phyloP scores from a whole-genome alignment of 805 yeast species.

The Starmerella geochares region DNA sequence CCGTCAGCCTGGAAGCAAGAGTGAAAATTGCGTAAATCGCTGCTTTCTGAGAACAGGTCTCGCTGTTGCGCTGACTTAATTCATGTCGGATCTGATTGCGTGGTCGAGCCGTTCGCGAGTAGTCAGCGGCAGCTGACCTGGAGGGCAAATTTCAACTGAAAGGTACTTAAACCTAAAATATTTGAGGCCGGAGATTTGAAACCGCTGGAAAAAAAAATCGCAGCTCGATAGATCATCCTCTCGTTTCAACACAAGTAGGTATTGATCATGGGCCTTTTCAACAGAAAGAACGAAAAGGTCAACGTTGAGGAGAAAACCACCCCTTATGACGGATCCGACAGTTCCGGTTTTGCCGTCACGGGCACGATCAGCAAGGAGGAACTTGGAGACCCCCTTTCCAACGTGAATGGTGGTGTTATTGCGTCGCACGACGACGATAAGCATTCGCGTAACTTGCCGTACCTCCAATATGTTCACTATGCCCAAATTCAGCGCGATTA shows the following conservation, averaged over 20 bases:
- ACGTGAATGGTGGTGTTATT: conserved; percentile 17
- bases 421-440: conserved; percentile 19
- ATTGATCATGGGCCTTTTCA: neutral
- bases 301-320: neutral
- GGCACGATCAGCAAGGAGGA: conserved; percentile 14
- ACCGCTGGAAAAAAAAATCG: neutral
- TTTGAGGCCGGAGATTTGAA: neutral
- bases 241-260: neutral
- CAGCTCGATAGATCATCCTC: neutral
- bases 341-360: conserved; percentile 3
- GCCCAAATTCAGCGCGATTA: conserved; percentile 24
- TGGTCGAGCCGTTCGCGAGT: neutral
- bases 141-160: neutral
- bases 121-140: neutral
- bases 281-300: neutral
- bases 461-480: conserved; percentile 20
- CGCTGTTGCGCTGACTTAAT: neutral
- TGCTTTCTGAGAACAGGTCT: neutral
- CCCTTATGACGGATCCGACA: conserved; percentile 1
- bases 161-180: neutral
- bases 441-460: conserved; percentile 20
- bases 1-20: no score
- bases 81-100: neutral
- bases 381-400: conserved; percentile 11
- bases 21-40: no score